phyloP scores from a whole-genome alignment of 805 yeast genomes.

The Teunomyces stri region DNA sequence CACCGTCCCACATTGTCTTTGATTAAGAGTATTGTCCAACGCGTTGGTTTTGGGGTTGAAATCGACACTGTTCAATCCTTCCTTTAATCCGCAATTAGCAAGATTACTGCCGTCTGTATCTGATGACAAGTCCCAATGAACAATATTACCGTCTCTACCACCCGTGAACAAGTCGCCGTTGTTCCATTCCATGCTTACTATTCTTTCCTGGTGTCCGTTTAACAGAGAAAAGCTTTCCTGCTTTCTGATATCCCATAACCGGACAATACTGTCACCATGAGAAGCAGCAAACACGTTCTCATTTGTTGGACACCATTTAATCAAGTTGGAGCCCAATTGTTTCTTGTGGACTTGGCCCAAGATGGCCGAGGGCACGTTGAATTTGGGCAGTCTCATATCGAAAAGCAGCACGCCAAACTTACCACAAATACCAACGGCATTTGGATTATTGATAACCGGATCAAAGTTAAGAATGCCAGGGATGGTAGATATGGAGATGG shows the following conservation, averaged over 20 bases:
- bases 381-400: constrained; percentile 58
- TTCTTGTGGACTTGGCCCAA: constrained; percentile 13
- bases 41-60: constrained; percentile 32
- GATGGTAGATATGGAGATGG: constrained; percentile 52
- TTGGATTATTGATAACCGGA: constrained; percentile 28
- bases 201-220: constrained; percentile 51
- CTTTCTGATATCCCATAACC: constrained; percentile 75
- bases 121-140: constrained; percentile 59
- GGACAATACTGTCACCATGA: constrained; percentile 52
- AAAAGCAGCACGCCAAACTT: constrained; percentile 70
- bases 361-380: constrained; percentile 26
- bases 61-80: constrained; percentile 43
- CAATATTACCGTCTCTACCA: constrained; percentile 63
- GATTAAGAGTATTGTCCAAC: constrained; percentile 28
- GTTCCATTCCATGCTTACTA: constrained; percentile 64
- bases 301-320: constrained; percentile 61
- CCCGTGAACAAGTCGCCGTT: constrained; percentile 54
- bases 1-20: constrained; percentile 60
- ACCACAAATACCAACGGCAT: constrained; percentile 57
- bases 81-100: constrained; percentile 43
- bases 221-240: constrained; percentile 52
- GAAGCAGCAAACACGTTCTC: constrained; percentile 64
- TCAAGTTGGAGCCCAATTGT: constrained; percentile 35
- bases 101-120: constrained; percentile 12
- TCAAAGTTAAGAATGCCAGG: constrained; percentile 54